phyloP scores from a whole-genome alignment of 176 grass and related monocot species.

The Carex cristatella region DNA sequence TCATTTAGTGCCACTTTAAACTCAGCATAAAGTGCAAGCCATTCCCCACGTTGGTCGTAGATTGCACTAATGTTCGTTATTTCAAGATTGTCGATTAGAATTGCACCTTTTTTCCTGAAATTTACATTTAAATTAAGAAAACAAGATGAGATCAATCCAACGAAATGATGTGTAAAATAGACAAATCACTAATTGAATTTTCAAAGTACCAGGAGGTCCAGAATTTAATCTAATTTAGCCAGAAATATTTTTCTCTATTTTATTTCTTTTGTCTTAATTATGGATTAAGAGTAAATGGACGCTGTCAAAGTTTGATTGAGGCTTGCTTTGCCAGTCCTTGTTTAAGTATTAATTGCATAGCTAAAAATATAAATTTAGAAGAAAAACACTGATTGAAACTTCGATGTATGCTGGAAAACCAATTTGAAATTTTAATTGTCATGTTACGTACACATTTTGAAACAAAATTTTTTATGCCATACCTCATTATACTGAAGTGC shows the following conservation, averaged over 20 bases:
- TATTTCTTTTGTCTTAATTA: not conserved
- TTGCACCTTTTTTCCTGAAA: slow-evolving; percentile 34
- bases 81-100: slow-evolving; percentile 46
- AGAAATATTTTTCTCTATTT: not conserved
- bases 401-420: not conserved
- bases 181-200: not conserved
- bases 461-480: not conserved
- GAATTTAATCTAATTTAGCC: not conserved
- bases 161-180: not conserved
- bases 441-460: not conserved
- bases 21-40: slow-evolving; percentile 35
- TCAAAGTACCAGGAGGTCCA: not conserved
- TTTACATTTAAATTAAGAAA: not conserved
- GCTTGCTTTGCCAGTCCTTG: not conserved
- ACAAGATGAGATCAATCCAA: not conserved
- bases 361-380: not conserved
- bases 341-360: not conserved
- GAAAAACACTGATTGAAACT: not conserved
- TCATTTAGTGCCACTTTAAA: slow-evolving; percentile 46
- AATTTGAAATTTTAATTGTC: not conserved
- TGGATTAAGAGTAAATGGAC: not conserved
- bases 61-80: slow-evolving; percentile 38
- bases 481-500: slow-evolving; percentile 46
- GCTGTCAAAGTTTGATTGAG: not conserved
- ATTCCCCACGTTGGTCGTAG: slow-evolving; percentile 36